Base-by-base conservation (phyloP, 2,329 filamentous ascomycete genomes). In the Chrysoporthe deuterocubensis region DNA sequence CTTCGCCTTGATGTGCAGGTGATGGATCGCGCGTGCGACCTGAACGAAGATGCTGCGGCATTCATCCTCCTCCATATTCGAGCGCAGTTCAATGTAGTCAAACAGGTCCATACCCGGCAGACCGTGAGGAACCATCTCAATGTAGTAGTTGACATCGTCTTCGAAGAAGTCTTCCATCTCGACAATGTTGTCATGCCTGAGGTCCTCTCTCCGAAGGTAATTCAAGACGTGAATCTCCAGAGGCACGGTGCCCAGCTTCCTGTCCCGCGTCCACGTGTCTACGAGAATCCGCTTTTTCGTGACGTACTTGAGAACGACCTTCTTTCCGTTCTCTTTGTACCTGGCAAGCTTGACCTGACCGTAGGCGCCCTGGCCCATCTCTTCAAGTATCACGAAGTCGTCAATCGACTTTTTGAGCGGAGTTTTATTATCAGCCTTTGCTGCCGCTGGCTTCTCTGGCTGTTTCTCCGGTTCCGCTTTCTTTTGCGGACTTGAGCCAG, bases 291-390 rank as follows among this genome's bases (percentile, higher is more conserved):
- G 92, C 68, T 92, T 90, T 81, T 99, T 99, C 5, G 96, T 98
- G 62, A 99, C 96, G 77, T 97, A 99, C 78, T 99, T 99, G 75
- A 99, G 86, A 26, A 99, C 95, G 71, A 96, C 92, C 79, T 96
- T 97, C 77, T 90, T 92, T 64, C 87, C 88, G 63, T 86, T 88
- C 74, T 90, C 89, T 81, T 94, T 96, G 81, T 96, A 92, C 42
- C 94, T 89, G 64, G 92, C 95, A 60, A 99, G 86, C 78, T 99
- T 99, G 68, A 99, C 96, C 79, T 99, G 95, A 1, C 96, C 96
- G 76, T 99, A 99, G 1, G 96, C 96, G 52, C 96, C 96, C 80
- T 97, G 94, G 4, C 96, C 96, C 95, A 99, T 98, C 69, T 99
- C 96, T 79, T 99, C 96, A 14, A 99, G 83, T 69, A 99, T 95